Evolutionary conservation across 2,329 filamentous ascomycete species (phyloP).

Genomic region (Calonectria multiphialidica): DNA sequence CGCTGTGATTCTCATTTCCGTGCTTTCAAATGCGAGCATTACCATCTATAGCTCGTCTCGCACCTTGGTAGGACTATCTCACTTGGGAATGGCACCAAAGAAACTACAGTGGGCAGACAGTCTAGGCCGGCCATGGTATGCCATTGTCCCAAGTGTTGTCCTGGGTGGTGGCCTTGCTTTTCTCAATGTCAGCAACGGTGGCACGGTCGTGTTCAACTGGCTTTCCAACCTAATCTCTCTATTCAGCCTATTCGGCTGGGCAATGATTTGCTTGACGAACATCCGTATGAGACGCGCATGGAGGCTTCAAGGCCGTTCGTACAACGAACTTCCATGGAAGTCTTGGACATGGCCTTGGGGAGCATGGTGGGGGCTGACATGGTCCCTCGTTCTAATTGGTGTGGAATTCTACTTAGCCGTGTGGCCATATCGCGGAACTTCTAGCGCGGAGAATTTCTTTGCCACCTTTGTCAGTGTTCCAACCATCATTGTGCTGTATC

Average conservation of each 20-base stretch:
- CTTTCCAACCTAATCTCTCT: not conserved
- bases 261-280: not conserved
- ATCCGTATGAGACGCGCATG: not conserved
- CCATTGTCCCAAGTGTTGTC: not conserved
- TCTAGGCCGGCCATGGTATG: not conserved
- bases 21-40: too few species aligned
- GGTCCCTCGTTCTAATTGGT: not conserved
- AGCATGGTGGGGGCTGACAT: not conserved
- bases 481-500: not conserved
- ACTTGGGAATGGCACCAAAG: too few species aligned
- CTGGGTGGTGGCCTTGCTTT: not conserved
- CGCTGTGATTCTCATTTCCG: too few species aligned
- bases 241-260: not conserved
- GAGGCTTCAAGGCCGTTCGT: not conserved
- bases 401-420: not conserved
- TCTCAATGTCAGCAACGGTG: not conserved
- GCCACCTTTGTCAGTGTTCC: not conserved
- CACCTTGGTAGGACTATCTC: too few species aligned
- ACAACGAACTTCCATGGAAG: not conserved
- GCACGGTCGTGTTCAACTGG: not conserved
- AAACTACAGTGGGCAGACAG: not conserved
- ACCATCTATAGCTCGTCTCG: too few species aligned
- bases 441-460: not conserved
- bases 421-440: not conserved
- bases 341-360: not conserved